Evolutionary conservation across 208 protist genomes (phyloP).

Genomic region (Trypanosoma grayi): DNA sequence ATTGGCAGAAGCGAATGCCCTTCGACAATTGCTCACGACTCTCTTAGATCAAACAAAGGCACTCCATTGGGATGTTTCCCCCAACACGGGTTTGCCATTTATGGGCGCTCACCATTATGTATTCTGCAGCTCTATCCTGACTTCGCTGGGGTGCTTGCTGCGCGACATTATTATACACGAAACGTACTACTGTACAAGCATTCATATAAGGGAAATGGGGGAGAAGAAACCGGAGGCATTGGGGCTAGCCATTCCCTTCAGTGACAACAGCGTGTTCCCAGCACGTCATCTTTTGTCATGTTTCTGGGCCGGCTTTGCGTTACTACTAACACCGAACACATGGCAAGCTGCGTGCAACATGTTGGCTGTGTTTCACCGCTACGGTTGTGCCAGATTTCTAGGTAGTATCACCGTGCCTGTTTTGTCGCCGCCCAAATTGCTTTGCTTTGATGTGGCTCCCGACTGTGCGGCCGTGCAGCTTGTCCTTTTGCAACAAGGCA

Average conservation of each 20-base stretch:
- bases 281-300: constrained; percentile 14
- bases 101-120: not conserved
- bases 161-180: constrained; percentile 28
- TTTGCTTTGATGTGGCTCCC: not conserved
- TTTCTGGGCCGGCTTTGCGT: constrained; percentile 27
- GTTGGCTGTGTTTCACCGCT: constrained; percentile 25
- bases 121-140: constrained; percentile 9
- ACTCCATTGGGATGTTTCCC: not conserved
- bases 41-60: not conserved
- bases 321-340: constrained; percentile 10
- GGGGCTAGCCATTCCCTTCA: constrained; percentile 12
- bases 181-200: constrained; percentile 10
- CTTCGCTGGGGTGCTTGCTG: constrained; percentile 18
- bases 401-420: constrained; percentile 5
- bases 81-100: not conserved
- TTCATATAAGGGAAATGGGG: not conserved
- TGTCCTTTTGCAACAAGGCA: constrained; percentile 22
- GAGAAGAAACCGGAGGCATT: constrained; percentile 12
- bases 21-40: constrained; percentile 2
- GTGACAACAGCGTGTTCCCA: constrained; percentile 20
- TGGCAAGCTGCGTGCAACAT: constrained; percentile 23
- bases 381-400: constrained; percentile 20
- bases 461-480: constrained; percentile 23
- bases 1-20: constrained; percentile 10
- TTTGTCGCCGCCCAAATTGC: not conserved